Base-by-base conservation (phyloP, 2,329 filamentous ascomycete genomes). In the Paecilomyces niveus region DNA sequence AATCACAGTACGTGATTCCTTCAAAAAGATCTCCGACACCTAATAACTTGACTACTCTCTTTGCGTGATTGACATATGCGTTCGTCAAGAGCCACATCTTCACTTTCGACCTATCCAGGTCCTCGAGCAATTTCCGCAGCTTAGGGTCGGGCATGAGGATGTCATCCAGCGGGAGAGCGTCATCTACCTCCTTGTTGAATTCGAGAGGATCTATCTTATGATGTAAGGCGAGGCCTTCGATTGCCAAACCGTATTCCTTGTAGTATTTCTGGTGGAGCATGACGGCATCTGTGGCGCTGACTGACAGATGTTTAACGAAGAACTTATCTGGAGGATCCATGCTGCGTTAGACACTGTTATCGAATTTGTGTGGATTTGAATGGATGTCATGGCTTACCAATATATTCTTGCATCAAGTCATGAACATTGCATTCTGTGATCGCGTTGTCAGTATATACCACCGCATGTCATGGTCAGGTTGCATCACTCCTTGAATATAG, bases 51-150 rank as follows among this genome's bases (percentile, higher is more conserved):
- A 97, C 85, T 0, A 99, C 94, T 50, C 92, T 80, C 68, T 85
- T 87, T 32, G 86, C 94, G 69, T 99, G 94, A 33, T 82, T 97
- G 63, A 95, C 80, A 68, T 99, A 97, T 22, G 95, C 94, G 70
- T 99, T 99, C 1, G 95, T 99, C 68, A 99, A 88, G 1, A 99
- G 85, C 94, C 95, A 99, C 31, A 92, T 79, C 63, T 86, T 91
- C 63, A 97, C 89, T 72, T 95, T 95, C 68, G 79, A 84, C 59
- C 75, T 87, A 74, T 99, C 92, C 57, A 99, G 86, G 64, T 92
- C 89, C 72, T 88, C 80, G 5, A 99, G 85, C 53, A 99, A 75
- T 68, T 83, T 80, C 54, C 90, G 87, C 50, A 97, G 80, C 67
- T 86, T 80, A 0, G 86, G 83, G 67, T 95, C 85, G 0, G 91